Percentiles rank a stretch among this genome's conserved stretches.
Conservation (phyloP, 768 basidiomycete species). For the Trametes coccinea region DNA sequence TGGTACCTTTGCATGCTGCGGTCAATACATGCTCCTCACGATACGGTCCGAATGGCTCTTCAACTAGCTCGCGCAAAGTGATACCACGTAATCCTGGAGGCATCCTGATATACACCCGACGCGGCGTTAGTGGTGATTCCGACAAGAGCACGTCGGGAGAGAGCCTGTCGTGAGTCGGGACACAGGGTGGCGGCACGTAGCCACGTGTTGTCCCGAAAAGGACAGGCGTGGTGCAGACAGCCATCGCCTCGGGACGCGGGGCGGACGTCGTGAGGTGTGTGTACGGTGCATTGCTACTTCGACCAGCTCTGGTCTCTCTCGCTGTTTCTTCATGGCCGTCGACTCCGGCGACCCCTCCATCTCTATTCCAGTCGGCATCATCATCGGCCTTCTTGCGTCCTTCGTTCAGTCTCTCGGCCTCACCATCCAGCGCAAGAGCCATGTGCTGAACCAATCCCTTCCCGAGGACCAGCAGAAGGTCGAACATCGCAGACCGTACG, state of each 20-base stretch:
- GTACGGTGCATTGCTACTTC: not conserved
- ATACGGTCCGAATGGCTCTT: constrained; percentile 27
- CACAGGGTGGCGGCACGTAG: constrained; percentile 2
- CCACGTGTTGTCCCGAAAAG: constrained; percentile 7
- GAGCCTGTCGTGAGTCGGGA: not conserved
- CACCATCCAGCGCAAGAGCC: constrained; percentile 92
- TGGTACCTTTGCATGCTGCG: constrained; percentile 8
- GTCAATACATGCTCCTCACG: constrained; percentile 21
- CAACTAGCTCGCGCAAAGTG: constrained; percentile 8
- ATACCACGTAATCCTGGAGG: not conserved
- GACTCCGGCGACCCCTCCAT: constrained; percentile 31
- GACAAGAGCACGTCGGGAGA: too few relatives aligned
- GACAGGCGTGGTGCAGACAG: not conserved
- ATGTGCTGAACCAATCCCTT: constrained; percentile 76
- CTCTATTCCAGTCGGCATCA: constrained; percentile 45
- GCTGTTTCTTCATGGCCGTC: constrained; percentile 27
- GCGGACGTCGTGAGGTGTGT: not conserved
- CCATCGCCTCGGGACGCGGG: too few relatives aligned
- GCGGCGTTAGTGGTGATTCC: not conserved
- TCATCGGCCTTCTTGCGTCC: constrained; percentile 75
- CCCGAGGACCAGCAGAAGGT: constrained; percentile 63
- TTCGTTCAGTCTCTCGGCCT: constrained; percentile 90
- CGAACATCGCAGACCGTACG: constrained; percentile 81
- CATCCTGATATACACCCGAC: not conserved
- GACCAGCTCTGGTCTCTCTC: not conserved